Evolutionary conservation across 2,329 filamentous ascomycete genomes (phyloP).

Genomic region (Pestalotiopsis sp.): DNA sequence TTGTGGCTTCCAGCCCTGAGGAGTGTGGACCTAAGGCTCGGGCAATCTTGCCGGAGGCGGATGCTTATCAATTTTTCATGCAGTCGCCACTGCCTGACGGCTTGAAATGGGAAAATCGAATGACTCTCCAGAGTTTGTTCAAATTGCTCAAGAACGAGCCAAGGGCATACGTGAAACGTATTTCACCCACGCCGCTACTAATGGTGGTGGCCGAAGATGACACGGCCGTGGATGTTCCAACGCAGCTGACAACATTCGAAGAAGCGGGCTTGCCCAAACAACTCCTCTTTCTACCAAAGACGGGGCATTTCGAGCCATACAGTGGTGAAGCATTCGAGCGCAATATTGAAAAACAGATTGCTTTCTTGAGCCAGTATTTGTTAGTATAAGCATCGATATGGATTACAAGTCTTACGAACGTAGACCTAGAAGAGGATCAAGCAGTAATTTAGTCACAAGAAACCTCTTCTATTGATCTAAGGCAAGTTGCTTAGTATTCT

Average conservation of each 20-base stretch:
- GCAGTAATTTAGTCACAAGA: too few species aligned
- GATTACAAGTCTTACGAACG: too few species aligned
- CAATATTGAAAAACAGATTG: not conserved
- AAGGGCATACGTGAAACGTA: constrained; percentile 33
- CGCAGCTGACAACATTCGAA: constrained; percentile 37
- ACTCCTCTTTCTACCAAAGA: constrained; percentile 34
- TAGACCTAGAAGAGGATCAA: too few species aligned
- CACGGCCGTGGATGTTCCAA: constrained; percentile 28
- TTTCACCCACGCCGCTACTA: constrained; percentile 40
- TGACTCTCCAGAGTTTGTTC: not conserved
- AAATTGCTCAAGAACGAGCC: constrained; percentile 21
- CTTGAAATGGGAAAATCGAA: not conserved
- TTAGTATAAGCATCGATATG: too few species aligned
- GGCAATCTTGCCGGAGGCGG: not conserved
- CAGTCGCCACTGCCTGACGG: not conserved
- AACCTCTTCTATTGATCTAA: too few species aligned
- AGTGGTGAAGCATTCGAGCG: not conserved
- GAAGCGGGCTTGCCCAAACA: constrained; percentile 41
- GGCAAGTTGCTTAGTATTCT: too few species aligned
- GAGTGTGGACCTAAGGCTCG: not conserved
- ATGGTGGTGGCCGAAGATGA: constrained; percentile 31
- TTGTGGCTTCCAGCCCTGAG: too few species aligned
- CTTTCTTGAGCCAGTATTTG: not conserved
- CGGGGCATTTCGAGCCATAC: constrained; percentile 42
- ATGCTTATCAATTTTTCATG: not conserved